Evolutionary conservation across 2,329 filamentous ascomycete genomes (phyloP).

Genomic region (Microcyclosporella mali): DNA sequence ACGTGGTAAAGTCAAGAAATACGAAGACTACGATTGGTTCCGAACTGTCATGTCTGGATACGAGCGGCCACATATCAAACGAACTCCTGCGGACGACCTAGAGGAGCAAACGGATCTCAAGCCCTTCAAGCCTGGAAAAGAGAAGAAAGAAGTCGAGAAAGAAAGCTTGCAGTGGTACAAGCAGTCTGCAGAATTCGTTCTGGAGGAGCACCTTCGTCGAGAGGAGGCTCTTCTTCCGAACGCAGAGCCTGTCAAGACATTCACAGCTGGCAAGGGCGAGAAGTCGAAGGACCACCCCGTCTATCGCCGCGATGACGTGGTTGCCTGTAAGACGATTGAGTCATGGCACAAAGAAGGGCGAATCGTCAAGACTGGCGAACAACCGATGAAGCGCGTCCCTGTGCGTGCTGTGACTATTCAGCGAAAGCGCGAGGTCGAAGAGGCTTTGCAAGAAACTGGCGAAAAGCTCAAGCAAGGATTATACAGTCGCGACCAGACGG

Average conservation of each 20-base stretch:
- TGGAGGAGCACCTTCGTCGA: constrained; percentile 79
- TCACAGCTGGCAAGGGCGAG: constrained; percentile 68
- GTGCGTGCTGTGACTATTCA: constrained; percentile 86
- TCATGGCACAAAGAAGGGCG: constrained; percentile 98
- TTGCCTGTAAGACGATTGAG: constrained; percentile 82
- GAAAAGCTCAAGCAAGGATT: constrained; percentile 81
- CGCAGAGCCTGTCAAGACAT: constrained; percentile 65
- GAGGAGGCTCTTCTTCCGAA: constrained; percentile 77
- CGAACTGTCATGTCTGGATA: constrained; percentile 72
- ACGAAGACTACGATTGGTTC: constrained; percentile 85
- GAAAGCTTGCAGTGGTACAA: constrained; percentile 82
- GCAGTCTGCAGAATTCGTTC: constrained; percentile 72
- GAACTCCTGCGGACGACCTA: constrained; percentile 67
- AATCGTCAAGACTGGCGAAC: constrained; percentile 61
- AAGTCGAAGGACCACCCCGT: constrained; percentile 72
- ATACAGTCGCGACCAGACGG: constrained; percentile 77
- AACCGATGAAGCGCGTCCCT: constrained; percentile 78
- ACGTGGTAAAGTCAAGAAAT: constrained; percentile 67
- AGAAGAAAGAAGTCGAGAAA: constrained; percentile 44
- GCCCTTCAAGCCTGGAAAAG: constrained; percentile 56
- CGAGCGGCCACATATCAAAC: constrained; percentile 44
- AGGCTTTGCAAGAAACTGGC: constrained; percentile 71
- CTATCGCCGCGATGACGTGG: constrained; percentile 70
- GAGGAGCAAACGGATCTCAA: constrained; percentile 75
- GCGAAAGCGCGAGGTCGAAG: constrained; percentile 80